Evolutionary conservation across 306 rosid genomes (phyloP).

Genomic region (Dryas drummondii): DNA sequence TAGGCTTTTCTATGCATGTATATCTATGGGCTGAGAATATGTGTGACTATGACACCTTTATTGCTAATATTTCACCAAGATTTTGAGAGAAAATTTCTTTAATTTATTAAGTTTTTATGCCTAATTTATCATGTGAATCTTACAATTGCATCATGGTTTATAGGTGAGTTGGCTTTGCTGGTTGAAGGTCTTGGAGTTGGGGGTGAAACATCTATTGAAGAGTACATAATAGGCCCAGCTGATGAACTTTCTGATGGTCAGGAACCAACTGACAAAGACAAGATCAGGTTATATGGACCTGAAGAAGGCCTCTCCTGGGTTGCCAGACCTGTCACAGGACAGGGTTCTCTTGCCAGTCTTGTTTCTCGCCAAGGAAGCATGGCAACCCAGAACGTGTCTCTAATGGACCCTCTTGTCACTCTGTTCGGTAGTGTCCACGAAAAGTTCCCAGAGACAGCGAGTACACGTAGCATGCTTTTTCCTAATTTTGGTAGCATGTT

Average conservation of each 20-base stretch:
- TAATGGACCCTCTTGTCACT: constrained; percentile 82
- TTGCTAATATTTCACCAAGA: not conserved
- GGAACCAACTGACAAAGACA: constrained; percentile 57
- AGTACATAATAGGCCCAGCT: constrained; percentile 70
- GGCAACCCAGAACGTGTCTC: constrained; percentile 55
- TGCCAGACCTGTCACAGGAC: constrained; percentile 79
- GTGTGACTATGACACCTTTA: not conserved
- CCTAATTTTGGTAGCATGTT: constrained; percentile 88
- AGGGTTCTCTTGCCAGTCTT: constrained; percentile 59
- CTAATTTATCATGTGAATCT: constrained; percentile 16
- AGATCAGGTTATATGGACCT: constrained; percentile 74
- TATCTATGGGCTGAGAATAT: not conserved
- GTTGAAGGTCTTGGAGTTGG: constrained; percentile 89
- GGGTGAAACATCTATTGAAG: constrained; percentile 70
- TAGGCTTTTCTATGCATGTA: not conserved
- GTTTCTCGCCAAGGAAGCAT: constrained; percentile 93
- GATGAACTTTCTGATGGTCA: constrained; percentile 53
- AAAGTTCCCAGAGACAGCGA: constrained; percentile 62
- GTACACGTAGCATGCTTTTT: constrained; percentile 61
- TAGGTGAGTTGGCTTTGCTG: constrained; percentile 78
- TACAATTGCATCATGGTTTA: constrained; percentile 18
- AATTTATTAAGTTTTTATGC: constrained; percentile 5
- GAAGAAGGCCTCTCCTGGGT: constrained; percentile 84
- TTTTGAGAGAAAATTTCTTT: constrained; percentile 8
- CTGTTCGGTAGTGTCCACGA: constrained; percentile 78